A percentile compares a stretch with the other conserved stretches of the same genome.
Conservation (phyloP, 371 early-diverging fungal species). For the Chytridium lagenaria region DNA sequence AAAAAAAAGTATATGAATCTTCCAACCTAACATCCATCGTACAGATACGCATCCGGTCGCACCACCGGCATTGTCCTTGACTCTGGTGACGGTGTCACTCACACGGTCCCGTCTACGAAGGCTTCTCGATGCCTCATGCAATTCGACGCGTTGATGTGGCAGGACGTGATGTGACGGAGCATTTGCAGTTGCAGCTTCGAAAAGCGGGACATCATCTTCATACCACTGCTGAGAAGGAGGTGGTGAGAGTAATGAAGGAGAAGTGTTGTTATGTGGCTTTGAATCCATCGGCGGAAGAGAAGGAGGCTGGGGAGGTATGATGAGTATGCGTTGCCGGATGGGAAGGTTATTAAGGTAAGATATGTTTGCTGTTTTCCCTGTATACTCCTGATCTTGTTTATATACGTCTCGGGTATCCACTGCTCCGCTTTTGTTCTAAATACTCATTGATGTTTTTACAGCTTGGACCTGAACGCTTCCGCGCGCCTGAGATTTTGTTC, state of each 20-base stretch:
- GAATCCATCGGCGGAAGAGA: slow-evolving; percentile 88
- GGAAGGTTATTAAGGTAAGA: slow-evolving; percentile 79
- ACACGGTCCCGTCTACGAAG: slow-evolving; percentile 95
- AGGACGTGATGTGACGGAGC: slow-evolving; percentile 91
- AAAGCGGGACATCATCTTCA: slow-evolving; percentile 86
- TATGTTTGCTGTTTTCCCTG: neutral
- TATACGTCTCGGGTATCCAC: too few species aligned
- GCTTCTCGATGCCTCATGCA: slow-evolving; percentile 94
- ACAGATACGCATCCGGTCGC: slow-evolving; percentile 88
- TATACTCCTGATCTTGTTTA: too few species aligned
- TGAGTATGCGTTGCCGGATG: slow-evolving; percentile 91
- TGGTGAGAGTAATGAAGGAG: slow-evolving; percentile 94
- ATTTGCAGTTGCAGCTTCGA: slow-evolving; percentile 83
- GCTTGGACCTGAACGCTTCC: slow-evolving; percentile 82
- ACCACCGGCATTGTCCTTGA: slow-evolving; percentile 96
- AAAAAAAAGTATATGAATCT: neutral
- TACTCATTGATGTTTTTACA: too few species aligned
- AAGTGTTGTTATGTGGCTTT: slow-evolving; percentile 92
- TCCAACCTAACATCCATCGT: slow-evolving; percentile 9
- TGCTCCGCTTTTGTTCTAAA: too few species aligned
- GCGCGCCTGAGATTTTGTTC: slow-evolving; percentile 85
- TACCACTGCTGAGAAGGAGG: slow-evolving; percentile 92
- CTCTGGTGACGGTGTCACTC: slow-evolving; percentile 94
- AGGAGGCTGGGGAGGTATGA: slow-evolving; percentile 71
- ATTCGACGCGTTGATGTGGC: slow-evolving; percentile 91